Percentiles rank a stretch among this genome's conserved stretches.
Conservation (phyloP, 352 stramenopile species). For the Halophytophthora batemanensis region DNA sequence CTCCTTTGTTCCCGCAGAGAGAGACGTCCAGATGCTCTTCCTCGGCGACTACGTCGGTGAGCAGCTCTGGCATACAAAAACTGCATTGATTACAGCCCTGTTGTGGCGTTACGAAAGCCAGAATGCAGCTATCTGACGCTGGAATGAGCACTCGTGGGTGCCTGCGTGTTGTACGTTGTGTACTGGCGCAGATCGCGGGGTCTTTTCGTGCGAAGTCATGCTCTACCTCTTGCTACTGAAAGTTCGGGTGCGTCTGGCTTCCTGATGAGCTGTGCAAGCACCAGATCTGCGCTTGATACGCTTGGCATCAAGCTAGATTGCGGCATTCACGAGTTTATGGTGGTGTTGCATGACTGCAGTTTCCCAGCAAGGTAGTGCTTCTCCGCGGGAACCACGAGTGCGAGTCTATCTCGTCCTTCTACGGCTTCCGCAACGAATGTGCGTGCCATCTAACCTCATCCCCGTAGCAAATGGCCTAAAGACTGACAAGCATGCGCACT, state of each 20-base stretch:
- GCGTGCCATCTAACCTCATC: not conserved
- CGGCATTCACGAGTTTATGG: not conserved
- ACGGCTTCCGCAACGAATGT: constrained; percentile 83
- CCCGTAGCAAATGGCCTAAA: too few species aligned
- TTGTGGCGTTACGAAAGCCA: not conserved
- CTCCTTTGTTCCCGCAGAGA: constrained; percentile 11
- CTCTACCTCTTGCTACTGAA: constrained; percentile 78
- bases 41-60: constrained; percentile 75
- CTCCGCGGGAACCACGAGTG: constrained; percentile 84
- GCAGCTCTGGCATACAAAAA: not conserved
- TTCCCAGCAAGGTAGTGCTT: constrained; percentile 55
- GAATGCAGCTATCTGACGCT: not conserved
- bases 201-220: constrained; percentile 82
- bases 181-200: constrained; percentile 46
- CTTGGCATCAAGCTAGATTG: not conserved
- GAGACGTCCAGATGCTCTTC: constrained; percentile 63
- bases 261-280: too few species aligned
- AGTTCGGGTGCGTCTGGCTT: constrained; percentile 25
- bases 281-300: too few species aligned
- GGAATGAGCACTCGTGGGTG: not conserved
- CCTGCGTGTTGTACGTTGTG: not conserved
- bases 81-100: too few species aligned
- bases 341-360: constrained; percentile 20
- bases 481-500: too few species aligned
- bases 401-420: constrained; percentile 85